These are phyloP conservation scores for Arthrinium phaeospermum DNA, from an alignment of 2,329 filamentous ascomycete species.

Conservation along the genomic window DNA sequence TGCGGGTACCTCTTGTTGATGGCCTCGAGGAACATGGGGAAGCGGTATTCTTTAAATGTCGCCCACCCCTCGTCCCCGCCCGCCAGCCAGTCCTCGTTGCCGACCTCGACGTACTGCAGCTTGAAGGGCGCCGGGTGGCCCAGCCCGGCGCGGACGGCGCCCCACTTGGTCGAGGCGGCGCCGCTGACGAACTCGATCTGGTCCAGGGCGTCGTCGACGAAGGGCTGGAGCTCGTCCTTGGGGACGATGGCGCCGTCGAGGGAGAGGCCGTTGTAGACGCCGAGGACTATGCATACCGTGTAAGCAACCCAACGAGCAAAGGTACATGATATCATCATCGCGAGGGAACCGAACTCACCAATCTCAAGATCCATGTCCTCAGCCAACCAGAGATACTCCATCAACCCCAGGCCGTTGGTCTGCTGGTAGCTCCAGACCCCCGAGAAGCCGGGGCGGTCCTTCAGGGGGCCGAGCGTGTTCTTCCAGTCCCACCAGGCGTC, in stretches of 20 bases:
- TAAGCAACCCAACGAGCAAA: no score
- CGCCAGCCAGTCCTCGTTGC: conserved; percentile 70
- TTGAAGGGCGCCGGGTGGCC: conserved; percentile 67
- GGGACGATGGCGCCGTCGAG: conserved; percentile 59
- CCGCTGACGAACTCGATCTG: conserved; percentile 69
- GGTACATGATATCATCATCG: not conserved
- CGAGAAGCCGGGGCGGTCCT: conserved; percentile 59
- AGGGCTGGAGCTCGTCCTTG: conserved; percentile 56
- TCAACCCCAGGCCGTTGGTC: conserved; percentile 65
- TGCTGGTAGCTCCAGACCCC: conserved; percentile 66
- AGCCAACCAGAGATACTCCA: conserved; percentile 67
- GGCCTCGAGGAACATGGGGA: conserved; percentile 63
- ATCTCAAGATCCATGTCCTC: conserved; percentile 64
- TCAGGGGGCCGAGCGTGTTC: conserved; percentile 58
- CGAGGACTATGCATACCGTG: conserved; percentile 48
- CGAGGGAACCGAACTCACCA: conserved; percentile 37
- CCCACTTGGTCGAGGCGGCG: conserved; percentile 57
- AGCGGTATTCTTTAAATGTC: conserved; percentile 60
- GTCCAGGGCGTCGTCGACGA: conserved; percentile 65
- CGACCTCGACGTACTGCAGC: conserved; percentile 68
- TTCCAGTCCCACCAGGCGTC: conserved; percentile 57
- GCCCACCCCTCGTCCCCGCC: conserved; percentile 52
- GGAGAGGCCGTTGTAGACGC: conserved; percentile 62
- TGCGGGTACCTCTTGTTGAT: conserved; percentile 62
- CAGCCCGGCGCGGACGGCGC: conserved; percentile 60